Evolutionary conservation across 2,329 filamentous ascomycete species (phyloP), one percentile per base, ranked within the genome.

Genomic region (Pleomassaria siparia): DNA sequence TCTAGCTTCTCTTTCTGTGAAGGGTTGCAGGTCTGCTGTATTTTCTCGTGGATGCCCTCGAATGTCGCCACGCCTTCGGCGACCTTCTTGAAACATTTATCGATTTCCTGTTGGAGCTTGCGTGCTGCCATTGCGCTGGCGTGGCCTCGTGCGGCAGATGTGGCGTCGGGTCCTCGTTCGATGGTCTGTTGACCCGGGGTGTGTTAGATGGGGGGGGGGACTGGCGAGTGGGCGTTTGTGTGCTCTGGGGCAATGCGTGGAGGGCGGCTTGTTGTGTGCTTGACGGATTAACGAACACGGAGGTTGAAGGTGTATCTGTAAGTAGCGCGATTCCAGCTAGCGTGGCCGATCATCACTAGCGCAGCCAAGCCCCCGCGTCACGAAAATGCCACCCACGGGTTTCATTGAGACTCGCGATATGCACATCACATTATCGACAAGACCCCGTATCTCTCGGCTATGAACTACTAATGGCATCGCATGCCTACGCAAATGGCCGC

Each of bases 21-120:
- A 46, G 88, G 84, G 76, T 96, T 97, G 66, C 85, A 89, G 44
- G 91, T 91, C 60, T 91, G 85, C 66, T 92, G 88, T 58, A 99
- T 95, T 83, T 99, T 99, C 62, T 97, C 94, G 76, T 97, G 95
- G 66, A 97, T 96, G 67, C 80, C 81, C 70, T 97, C 91, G 73
- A 99, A 99, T 56, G 91, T 88, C 54, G 85, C 80, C 46, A 97
- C 91, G 44, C 94, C 94, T 78, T 97, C 92, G 40, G 84, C 82
- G 67, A 97, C 91, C 80, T 95, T 95, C 77, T 99, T 99, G 84
- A 96, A 97, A 83, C 90, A 95, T 79, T 96, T 96, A 70, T 99
- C 94, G 66, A 97, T 92, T 78, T 99, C 94, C 77, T 97, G 91
- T 73, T 94, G 89, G 64, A 96, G 83, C 81, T 99, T 99, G 72